Evolutionary conservation across 2,329 filamentous ascomycete species (phyloP), one percentile per base, ranked within the genome.

Genomic region (Endoconidiophora polonica): DNA sequence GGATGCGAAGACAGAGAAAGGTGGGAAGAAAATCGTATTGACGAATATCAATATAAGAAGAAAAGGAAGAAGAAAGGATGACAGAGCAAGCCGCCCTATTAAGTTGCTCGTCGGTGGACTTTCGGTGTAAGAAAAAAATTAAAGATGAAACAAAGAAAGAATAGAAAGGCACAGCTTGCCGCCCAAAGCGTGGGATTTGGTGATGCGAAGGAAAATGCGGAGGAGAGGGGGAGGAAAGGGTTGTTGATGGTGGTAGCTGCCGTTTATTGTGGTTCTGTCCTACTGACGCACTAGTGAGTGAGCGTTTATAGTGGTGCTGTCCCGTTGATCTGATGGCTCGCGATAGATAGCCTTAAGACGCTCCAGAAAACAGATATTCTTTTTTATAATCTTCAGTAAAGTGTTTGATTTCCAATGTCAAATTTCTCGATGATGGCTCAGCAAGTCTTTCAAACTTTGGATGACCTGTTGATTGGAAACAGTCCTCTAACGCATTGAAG

Each of bases 81-180:
- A 38, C 5, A 46, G 40, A 40, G n/a, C 26, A 44, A 37, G 23
- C 22, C 16, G 38, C 23, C 23, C 22, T 9, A 33, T 16, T 43
- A 43, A 37, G 45, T 46, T 23, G 38, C 36, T n/a, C 29, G 37
- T 45, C 22, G 20, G 33, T 37, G 29, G 18, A 41, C 23, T 29
- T 24, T 29, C 22, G 29, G 26, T n/a, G 23, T 33, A 33, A 36
- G 39, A 20, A 18, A 48, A 22, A 18, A 47, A 20, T 14, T 7
- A 46, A 18, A 18, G 16, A 44, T 24, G 23, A 49, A 39, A 44
- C 44, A 22, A 39, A 40, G 18, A 39, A 40, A 39, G 38, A 50
- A 6, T 24, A 37, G 20, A 36, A 39, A 42, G 42, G 43, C 33
- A 40, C n/a, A 33, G 23, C n/a, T 12, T 9, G 20, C 33, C 26